Conservation (phyloP, 441 rosid species). For the Pelargonium citronellum region DNA sequence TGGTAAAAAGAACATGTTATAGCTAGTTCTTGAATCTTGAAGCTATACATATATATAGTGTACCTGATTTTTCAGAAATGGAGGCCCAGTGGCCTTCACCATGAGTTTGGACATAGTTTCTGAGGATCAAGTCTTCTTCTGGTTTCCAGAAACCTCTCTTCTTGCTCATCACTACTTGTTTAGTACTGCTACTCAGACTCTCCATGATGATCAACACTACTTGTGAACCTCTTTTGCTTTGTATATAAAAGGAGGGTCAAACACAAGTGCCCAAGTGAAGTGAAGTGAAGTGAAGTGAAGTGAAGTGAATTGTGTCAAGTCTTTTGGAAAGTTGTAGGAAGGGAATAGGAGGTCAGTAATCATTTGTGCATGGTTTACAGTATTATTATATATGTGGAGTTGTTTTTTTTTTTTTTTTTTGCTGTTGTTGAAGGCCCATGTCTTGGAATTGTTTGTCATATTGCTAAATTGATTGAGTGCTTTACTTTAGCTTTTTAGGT, state of each 20-base stretch:
- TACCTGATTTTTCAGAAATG: constrained; percentile 54
- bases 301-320: not conserved
- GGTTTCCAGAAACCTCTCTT: constrained; percentile 61
- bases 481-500: not conserved
- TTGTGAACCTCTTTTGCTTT: not conserved
- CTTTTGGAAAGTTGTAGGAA: not conserved
- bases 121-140: constrained; percentile 52
- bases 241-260: not conserved
- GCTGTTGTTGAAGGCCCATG: not conserved
- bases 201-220: constrained; percentile 2
- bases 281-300: no score
- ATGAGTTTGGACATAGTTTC: constrained; percentile 45
- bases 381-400: not conserved
- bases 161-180: not conserved
- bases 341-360: not conserved
- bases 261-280: not conserved
- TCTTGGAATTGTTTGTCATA: not conserved
- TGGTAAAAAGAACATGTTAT: not conserved
- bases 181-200: not conserved
- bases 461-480: not conserved
- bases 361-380: constrained; percentile 1
- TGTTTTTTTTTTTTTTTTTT: no score
- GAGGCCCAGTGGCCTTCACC: constrained; percentile 68
- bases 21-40: not conserved
- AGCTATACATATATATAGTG: no score